Conservation (phyloP, 75 land plant genomes). For the Isoetes taiwanensis region DNA sequence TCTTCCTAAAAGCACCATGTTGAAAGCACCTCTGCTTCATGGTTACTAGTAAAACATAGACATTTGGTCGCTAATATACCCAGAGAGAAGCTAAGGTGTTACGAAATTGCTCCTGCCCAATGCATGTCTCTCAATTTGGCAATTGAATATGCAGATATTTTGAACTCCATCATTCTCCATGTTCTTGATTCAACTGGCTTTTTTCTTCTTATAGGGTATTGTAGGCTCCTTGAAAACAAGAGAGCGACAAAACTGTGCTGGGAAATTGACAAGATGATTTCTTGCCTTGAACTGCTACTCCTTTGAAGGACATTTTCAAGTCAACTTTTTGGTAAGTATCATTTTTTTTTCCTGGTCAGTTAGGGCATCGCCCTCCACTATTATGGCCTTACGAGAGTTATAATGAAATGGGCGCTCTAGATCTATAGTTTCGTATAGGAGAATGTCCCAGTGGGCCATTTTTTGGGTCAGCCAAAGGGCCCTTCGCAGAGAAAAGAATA, state of each 20-base stretch:
- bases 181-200: not conserved
- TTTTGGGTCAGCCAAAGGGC: no score
- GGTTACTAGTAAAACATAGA: no score
- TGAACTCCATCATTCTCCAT: not conserved
- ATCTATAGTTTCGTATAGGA: no score
- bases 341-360: not conserved
- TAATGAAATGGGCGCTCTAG: no score
- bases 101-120: not conserved
- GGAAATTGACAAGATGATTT: not conserved
- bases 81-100: not conserved
- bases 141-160: not conserved
- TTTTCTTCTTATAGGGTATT: not conserved
- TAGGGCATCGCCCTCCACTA: no score
- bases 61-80: constrained; percentile 5
- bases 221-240: not conserved
- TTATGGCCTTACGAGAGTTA: no score
- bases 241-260: no score
- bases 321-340: constrained; percentile 1
- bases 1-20: no score
- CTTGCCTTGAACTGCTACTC: constrained; percentile 2
- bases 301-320: not conserved
- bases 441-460: no score
- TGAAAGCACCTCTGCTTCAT: no score
- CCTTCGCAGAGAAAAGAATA: no score
- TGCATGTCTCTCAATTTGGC: constrained; percentile 4